phyloP scores from a whole-genome alignment of 2,329 filamentous ascomycete species.

The Botrytis tulipae region DNA sequence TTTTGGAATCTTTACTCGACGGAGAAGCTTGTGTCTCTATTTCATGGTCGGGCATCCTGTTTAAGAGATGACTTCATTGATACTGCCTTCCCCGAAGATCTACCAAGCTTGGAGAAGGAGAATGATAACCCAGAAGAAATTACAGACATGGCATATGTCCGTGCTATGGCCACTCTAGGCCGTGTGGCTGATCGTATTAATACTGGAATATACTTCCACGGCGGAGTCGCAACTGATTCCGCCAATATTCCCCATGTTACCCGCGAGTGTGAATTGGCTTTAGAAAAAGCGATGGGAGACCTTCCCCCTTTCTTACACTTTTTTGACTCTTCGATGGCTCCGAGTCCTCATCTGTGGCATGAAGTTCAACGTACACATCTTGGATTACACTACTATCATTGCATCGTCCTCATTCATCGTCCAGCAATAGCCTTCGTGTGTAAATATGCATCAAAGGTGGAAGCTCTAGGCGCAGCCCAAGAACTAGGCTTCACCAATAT shows the following conservation, averaged over 20 bases:
- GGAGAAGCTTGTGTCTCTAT: background rate
- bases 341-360: background rate
- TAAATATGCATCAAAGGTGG: background rate
- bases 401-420: background rate
- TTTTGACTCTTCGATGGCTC: background rate
- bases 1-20: conserved; percentile 10
- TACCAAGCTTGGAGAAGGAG: background rate
- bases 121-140: background rate
- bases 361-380: background rate
- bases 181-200: background rate
- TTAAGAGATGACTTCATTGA: background rate
- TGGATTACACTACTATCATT: background rate
- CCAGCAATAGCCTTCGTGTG: background rate
- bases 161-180: background rate
- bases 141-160: conserved; percentile 1
- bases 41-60: background rate
- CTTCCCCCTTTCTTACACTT: background rate
- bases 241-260: background rate
- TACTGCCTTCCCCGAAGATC: background rate
- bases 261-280: background rate
- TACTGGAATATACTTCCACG: background rate
- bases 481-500: background rate
- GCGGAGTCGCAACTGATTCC: background rate
- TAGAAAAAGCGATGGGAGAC: background rate
- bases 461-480: background rate